Base-by-base conservation (phyloP, 805 yeast genomes). In the Kodamaea lidongshanica region DNA sequence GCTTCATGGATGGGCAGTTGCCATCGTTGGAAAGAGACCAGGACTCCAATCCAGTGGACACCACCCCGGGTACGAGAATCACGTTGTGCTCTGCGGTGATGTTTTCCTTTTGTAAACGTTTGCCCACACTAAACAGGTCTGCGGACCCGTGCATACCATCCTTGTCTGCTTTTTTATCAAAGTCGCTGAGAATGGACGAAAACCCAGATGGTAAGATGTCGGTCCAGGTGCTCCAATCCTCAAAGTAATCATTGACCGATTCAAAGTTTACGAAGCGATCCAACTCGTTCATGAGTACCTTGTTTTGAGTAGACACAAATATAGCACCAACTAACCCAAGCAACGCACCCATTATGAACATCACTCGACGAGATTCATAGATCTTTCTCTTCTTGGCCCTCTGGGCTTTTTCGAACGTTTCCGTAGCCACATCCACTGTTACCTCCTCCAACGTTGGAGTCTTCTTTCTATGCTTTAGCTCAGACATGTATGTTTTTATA, bases 1-100 rank as follows among this genome's bases (percentile, higher is more conserved):
- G 94, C 7, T 77, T 69, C 36, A 78, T 74, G 21, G 86, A 72
- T 4, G 94, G 92, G 53, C 98, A 92, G 5, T 78, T 92, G 6
- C 65, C 67, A 3, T 64, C 72, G 4, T 79, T 70, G 19, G 64
- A 70, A 3, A 84, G 63, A 0, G 94, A 80, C 98, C 98, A 92
- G 28, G 87, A 78, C 55, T 92, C 98, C 20, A 92, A 66, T 4
- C 96, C 96, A 0, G 97, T 88, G 17, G 95, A 83, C 32, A 85
- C 84, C 9, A 89, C 96, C 3, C 98, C 98, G 0, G 98, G 98
- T 12, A 92, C 85, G 78, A 92, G 72, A 3, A 92, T 72, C 9
- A 92, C 95, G 5, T 95, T 94, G 54, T 74, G 70, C 40, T 81
- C 74, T 1, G 77, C 67, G 0, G 63, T 50, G 16, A 75, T 58